Conservation (phyloP, 129 eudicot genomes). For the Mikania micrantha region DNA sequence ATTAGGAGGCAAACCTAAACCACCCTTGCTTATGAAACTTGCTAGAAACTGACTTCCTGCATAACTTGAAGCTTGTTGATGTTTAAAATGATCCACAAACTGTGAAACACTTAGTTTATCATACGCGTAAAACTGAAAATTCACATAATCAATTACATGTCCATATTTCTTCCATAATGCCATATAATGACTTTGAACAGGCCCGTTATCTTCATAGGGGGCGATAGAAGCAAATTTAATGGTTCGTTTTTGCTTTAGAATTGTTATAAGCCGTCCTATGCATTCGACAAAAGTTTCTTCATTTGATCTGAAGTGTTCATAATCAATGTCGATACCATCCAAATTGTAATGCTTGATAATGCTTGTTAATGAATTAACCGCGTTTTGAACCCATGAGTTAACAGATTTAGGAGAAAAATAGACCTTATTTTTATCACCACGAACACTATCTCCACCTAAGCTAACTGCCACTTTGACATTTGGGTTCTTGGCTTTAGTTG, state of each 20-base stretch:
- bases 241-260: slow-evolving; percentile 26
- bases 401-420: slow-evolving; percentile 35
- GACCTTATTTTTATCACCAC: slow-evolving; percentile 7
- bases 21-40: slow-evolving; percentile 37
- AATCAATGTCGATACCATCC: slow-evolving; percentile 58
- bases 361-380: slow-evolving; percentile 40
- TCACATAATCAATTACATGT: slow-evolving; percentile 51
- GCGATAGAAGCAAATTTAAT: slow-evolving; percentile 55
- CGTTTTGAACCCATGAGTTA: slow-evolving; percentile 53
- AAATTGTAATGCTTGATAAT: slow-evolving; percentile 39
- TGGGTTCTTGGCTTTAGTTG: slow-evolving; percentile 28
- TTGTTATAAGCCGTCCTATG: slow-evolving; percentile 40
- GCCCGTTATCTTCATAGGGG: slow-evolving; percentile 40
- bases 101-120: slow-evolving; percentile 30
- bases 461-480: slow-evolving; percentile 54
- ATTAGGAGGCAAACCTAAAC: slow-evolving; percentile 26
- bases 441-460: slow-evolving; percentile 53
- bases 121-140: slow-evolving; percentile 53
- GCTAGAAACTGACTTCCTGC: slow-evolving; percentile 37
- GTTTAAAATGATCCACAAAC: slow-evolving; percentile 19
- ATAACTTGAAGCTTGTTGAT: slow-evolving; percentile 21
- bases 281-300: slow-evolving; percentile 41
- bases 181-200: slow-evolving; percentile 36
- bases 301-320: slow-evolving; percentile 40
- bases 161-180: slow-evolving; percentile 50